Evolutionary conservation across 805 yeast genomes (phyloP).

Genomic region (Candida railenensis): DNA sequence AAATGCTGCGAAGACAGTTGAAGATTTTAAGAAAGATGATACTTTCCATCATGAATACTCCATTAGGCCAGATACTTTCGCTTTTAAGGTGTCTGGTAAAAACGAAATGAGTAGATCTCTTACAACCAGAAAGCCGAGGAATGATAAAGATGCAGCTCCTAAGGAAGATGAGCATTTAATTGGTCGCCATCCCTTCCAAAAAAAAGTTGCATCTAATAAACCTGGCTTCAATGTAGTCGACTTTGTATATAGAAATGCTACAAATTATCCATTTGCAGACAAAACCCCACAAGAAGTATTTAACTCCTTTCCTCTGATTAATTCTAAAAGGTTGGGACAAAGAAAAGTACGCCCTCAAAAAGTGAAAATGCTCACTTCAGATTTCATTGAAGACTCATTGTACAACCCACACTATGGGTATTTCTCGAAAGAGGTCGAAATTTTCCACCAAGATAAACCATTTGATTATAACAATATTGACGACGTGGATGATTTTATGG

Average conservation of each 20-base stretch:
- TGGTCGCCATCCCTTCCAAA: slow-evolving; percentile 24
- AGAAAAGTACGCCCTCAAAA: slow-evolving; percentile 51
- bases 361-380: slow-evolving; percentile 71
- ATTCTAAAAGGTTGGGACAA: slow-evolving; percentile 29
- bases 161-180: neutral
- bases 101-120: slow-evolving; percentile 17
- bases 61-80: slow-evolving; percentile 44
- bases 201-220: slow-evolving; percentile 3
- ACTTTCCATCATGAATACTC: slow-evolving; percentile 41
- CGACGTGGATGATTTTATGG: slow-evolving; percentile 70
- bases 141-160: neutral
- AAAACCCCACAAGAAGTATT: slow-evolving; percentile 39
- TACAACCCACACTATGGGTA: slow-evolving; percentile 84
- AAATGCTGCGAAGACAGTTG: slow-evolving; percentile 14
- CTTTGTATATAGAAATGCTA: slow-evolving; percentile 36
- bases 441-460: slow-evolving; percentile 65
- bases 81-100: slow-evolving; percentile 35
- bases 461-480: slow-evolving; percentile 57
- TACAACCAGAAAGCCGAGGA: slow-evolving; percentile 5
- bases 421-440: slow-evolving; percentile 74
- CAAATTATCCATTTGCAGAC: slow-evolving; percentile 40
- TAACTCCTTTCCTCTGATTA: slow-evolving; percentile 33
- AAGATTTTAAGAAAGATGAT: slow-evolving; percentile 16
- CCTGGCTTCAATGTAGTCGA: slow-evolving; percentile 28
- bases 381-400: slow-evolving; percentile 81